Percentiles rank a stretch among this genome's conserved stretches.
phyloP scores from a whole-genome alignment of 1,284 basidiomycete species.

The Microbotryum saponariae region DNA sequence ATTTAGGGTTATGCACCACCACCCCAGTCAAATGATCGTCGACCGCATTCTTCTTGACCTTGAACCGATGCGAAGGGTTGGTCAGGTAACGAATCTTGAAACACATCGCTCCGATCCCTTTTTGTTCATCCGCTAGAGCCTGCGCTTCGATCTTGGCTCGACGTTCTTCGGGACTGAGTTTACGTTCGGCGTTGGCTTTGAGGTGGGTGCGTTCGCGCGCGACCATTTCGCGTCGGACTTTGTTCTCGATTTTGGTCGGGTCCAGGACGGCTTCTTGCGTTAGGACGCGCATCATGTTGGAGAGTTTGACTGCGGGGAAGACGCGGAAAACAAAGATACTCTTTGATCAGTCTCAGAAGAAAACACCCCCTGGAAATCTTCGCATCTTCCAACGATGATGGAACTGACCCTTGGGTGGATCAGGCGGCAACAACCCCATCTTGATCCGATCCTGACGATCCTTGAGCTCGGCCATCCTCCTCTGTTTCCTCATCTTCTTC shows the following conservation, averaged over 20 bases:
- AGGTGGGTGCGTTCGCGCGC: constrained; percentile 82
- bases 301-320: constrained; percentile 63
- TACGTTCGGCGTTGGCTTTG: constrained; percentile 80
- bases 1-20: constrained; percentile 78
- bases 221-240: constrained; percentile 85
- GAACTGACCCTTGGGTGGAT: constrained; percentile 77
- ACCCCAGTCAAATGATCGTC: constrained; percentile 80
- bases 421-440: constrained; percentile 92
- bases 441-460: constrained; percentile 91
- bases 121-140: constrained; percentile 64
- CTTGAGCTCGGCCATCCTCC: constrained; percentile 78
- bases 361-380: no score
- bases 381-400: no score
- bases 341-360: not conserved
- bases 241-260: constrained; percentile 92
- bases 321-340: no score
- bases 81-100: constrained; percentile 88
- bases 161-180: constrained; percentile 82
- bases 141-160: constrained; percentile 68
- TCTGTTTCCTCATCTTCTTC: constrained; percentile 91
- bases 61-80: constrained; percentile 92
- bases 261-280: constrained; percentile 95
- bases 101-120: constrained; percentile 74
- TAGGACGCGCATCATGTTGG: constrained; percentile 96
- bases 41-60: constrained; percentile 91